These are phyloP conservation scores for Helminthosporium solani DNA, from an alignment of 2,329 filamentous ascomycete genomes.

Conservation along the genomic window DNA sequence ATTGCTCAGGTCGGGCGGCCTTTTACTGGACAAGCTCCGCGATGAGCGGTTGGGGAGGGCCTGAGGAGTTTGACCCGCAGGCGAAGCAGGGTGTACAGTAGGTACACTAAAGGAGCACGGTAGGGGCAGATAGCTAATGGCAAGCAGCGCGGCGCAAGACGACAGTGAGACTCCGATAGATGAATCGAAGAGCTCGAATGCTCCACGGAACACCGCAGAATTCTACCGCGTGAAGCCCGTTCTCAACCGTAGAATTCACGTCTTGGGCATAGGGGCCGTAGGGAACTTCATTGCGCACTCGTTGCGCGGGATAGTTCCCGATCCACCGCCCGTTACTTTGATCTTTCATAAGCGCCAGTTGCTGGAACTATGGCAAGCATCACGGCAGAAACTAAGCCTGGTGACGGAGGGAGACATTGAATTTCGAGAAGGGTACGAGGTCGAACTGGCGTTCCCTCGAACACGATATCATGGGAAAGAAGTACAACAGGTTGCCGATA, in stretches of 20 bases:
- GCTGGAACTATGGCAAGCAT: slow-evolving; percentile 51
- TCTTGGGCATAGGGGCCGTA: slow-evolving; percentile 79
- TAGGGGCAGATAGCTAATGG: slow-evolving; percentile 10
- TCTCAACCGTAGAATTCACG: slow-evolving; percentile 50
- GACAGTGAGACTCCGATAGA: slow-evolving; percentile 6
- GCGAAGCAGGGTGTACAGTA: slow-evolving; percentile 18
- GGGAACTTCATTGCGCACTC: slow-evolving; percentile 76
- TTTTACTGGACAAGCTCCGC: slow-evolving; percentile 23
- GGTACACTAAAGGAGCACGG: not conserved
- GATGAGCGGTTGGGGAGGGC: slow-evolving; percentile 22
- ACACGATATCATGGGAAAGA: slow-evolving; percentile 43
- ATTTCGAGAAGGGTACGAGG: slow-evolving; percentile 46
- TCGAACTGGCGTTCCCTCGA: slow-evolving; percentile 44
- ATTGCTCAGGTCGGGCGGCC: slow-evolving; percentile 47
- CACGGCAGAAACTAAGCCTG: slow-evolving; percentile 47
- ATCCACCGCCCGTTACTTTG: slow-evolving; percentile 73
- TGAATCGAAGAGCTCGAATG: not conserved
- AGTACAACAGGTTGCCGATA: slow-evolving; percentile 7
- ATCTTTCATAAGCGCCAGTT: slow-evolving; percentile 63
- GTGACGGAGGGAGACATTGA: slow-evolving; percentile 47
- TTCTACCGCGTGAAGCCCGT: slow-evolving; percentile 37
- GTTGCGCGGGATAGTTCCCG: slow-evolving; percentile 57
- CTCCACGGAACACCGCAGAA: slow-evolving; percentile 20
- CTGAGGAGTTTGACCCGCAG: slow-evolving; percentile 12
- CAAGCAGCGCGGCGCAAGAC: slow-evolving; percentile 16